Evolutionary conservation across 257 asterid genomes (phyloP), one percentile per base, ranked within the genome.

Genomic region (Solanum paucissectum): DNA sequence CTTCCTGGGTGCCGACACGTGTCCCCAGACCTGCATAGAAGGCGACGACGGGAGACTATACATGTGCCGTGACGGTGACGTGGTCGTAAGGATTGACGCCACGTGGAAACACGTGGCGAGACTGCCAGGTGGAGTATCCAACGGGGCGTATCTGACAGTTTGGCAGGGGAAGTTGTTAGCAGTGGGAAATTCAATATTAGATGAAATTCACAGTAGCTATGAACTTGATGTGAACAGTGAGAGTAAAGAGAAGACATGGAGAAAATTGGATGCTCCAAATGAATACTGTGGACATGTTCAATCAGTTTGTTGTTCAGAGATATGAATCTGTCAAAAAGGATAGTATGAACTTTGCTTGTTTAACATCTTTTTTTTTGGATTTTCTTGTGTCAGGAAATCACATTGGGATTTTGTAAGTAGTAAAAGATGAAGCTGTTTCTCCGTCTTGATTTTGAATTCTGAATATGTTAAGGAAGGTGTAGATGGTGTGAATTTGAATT

Each of bases 231-330:
- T 60, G 27, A 44, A 18, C 0, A 60, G 18, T 58, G 52, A 29
- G 2, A 44, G 68, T 46, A 49, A 29, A 81, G 85, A 46, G 23
- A 81, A 44, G 71, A 5, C 12, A 71, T 73, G 86, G 60, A 83
- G 36, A 40, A 40, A 32, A 76, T 20, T 83, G 71, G 83, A 89
- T 7, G 8, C 49, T 13, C 83, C 91, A 13, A 6, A n/a, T 21
- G 87, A 89, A 42, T 62, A 87, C 34, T 23, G 62, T 5, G 86
- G 87, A 6, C 83, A 83, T 72, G 68, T 83, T 87, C 89, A 82
- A 23, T 87, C 87, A 6, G 64, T 74, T 14, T 87, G 83, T 86
- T 83, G 64, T 83, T 33, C 87, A 37, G 88, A 87, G 29, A 81
- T 49, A 29, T 81, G 68, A 81, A 49, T 9, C 1, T 81, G 13